Conservation (phyloP, 2,329 filamentous ascomycete genomes). For the Botrytis galanthina region DNA sequence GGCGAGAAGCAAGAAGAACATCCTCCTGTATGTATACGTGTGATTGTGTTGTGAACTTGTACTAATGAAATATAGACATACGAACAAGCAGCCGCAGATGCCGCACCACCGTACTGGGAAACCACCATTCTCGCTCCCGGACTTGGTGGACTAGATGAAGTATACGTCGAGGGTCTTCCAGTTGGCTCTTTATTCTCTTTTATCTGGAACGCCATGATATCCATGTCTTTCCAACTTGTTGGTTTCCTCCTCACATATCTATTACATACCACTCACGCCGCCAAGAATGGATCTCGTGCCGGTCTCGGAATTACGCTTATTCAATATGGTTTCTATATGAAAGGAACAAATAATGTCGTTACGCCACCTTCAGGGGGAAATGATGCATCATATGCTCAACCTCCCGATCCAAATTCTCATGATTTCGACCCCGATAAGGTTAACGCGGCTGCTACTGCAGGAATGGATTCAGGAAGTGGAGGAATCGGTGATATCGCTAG, state of each 20-base stretch:
- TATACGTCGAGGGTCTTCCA: conserved; percentile 94
- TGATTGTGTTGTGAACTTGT: conserved; percentile 16
- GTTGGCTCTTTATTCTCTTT: conserved; percentile 86
- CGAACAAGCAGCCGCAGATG: conserved; percentile 95
- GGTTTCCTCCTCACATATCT: conserved; percentile 98
- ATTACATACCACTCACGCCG: conserved; percentile 94
- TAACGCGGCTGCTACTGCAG: conserved; percentile 42
- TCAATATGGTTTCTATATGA: conserved; percentile 97
- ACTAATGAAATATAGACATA: conserved; percentile 65
- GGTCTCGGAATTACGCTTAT: conserved; percentile 93
- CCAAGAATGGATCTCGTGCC: conserved; percentile 93
- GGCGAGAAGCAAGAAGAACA: conserved; percentile 80
- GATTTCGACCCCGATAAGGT: conserved; percentile 77
- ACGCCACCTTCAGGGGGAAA: conserved; percentile 41
- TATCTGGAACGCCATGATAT: conserved; percentile 93
- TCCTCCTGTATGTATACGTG: conserved; percentile 72
- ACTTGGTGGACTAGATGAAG: conserved; percentile 84
- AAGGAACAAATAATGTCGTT: conserved; percentile 52
- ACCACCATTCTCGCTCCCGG: conserved; percentile 95
- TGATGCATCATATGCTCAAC: conserved; percentile 62
- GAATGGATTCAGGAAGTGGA: conserved; percentile 43
- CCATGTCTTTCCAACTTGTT: conserved; percentile 94
- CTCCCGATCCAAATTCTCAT: conserved; percentile 85
- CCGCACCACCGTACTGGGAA: conserved; percentile 97
- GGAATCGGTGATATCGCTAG: conserved; percentile 60